Evolutionary conservation across 2,329 filamentous ascomycete genomes (phyloP), one percentile per base, ranked within the genome.

Genomic region (Arthrobotrys conoides): DNA sequence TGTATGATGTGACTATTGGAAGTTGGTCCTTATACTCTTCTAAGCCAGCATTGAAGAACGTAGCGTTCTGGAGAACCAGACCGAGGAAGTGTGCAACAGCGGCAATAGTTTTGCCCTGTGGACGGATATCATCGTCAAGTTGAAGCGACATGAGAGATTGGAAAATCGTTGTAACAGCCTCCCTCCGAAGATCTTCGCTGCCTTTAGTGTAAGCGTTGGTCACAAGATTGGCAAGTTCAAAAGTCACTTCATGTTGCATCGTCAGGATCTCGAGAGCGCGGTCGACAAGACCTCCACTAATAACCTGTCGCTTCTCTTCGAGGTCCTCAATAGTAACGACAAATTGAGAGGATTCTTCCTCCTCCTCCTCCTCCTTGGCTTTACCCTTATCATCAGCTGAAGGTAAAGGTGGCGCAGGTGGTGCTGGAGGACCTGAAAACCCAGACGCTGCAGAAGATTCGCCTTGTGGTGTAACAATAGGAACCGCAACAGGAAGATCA

Each of bases 51-150:
- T 89, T 88, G 83, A 97, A 97, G 84, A 98, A 97, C 4, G 88
- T 85, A 38, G 88, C 90, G 75, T 97, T 92, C 82, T 97, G 93
- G 18, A 98, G 88, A 67, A 98, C 90, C 44, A 99, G 86, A 2
- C 94, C 96, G 10, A 99, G 87, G 14, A 99, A 88, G 84, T 99
- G 95, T 18, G 96, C 94, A 85, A 96, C 97, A 0, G 96, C 93
- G 20, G 94, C 92, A 81, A 99, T 90, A 83, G 93, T 95, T 81
- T 87, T 89, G 5, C 84, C 84, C 36, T 81, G 81, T 9, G 81
- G 81, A 6, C 82, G 81, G 55, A 90, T 87, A 57, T 91, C 89
- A 8, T 90, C 89, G 46, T 90, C 88, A 44, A 86, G 84, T 12
- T 87, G 87, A 67, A 91, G 88, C 5, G 90, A 92, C 81, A 96